These are phyloP conservation scores for Neofusicoccum umdonicola DNA, from an alignment of 2,329 filamentous ascomycete genomes.

Conservation along the genomic window DNA sequence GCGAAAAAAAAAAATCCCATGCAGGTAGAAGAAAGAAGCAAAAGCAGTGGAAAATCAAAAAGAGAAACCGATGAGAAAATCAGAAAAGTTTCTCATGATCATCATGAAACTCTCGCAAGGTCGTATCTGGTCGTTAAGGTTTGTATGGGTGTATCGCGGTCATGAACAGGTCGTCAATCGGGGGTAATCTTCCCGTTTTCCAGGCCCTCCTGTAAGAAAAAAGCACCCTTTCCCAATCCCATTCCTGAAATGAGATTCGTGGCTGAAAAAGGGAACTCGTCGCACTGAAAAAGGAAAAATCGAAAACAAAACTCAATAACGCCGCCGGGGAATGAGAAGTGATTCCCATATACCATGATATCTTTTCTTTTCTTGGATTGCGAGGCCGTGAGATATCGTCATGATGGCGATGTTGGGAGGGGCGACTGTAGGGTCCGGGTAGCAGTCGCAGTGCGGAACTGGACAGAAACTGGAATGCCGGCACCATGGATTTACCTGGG, in stretches of 20 bases:
- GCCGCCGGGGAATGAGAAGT: neutral
- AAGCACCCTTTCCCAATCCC: neutral
- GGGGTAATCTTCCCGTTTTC: constrained; percentile 1
- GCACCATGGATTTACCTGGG: neutral
- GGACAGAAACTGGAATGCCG: neutral
- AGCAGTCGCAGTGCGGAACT: neutral
- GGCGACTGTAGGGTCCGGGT: neutral
- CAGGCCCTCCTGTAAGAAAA: neutral
- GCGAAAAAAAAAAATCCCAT: neutral
- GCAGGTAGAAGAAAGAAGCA: neutral
- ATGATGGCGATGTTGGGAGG: neutral
- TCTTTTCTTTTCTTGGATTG: neutral
- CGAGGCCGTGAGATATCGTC: neutral
- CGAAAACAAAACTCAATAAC: neutral
- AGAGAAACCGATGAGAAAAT: neutral
- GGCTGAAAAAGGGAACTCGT: constrained; percentile 2
- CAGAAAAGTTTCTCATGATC: neutral
- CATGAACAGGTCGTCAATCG: constrained; percentile 12
- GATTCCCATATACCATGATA: constrained; percentile 4
- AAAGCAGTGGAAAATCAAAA: neutral
- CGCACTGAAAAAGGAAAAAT: constrained; percentile 6
- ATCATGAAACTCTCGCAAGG: constrained; percentile 4
- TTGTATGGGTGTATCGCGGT: constrained; percentile 14
- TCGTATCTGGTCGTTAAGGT: constrained; percentile 12
- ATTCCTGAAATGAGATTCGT: constrained; percentile 12